These are phyloP conservation scores for Turnera subulata DNA, from an alignment of 345 rosid species.

Conservation along the genomic window DNA sequence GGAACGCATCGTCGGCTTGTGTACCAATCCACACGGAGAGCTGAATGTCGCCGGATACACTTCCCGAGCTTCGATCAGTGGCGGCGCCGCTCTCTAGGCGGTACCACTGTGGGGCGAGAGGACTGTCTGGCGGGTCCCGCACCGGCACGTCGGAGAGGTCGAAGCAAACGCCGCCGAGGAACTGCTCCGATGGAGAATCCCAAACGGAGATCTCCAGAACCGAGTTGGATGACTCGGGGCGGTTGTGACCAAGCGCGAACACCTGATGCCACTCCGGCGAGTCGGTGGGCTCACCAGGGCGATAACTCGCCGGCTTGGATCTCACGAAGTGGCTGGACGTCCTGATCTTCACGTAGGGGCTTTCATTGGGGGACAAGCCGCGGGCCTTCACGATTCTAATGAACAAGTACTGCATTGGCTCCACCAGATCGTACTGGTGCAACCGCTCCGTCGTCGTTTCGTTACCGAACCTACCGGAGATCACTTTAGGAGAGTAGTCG, in stretches of 20 bases:
- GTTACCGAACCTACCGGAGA: constrained; percentile 28
- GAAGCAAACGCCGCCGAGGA: constrained; percentile 84
- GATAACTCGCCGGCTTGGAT: constrained; percentile 55
- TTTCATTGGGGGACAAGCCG: constrained; percentile 48
- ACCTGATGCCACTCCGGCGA: constrained; percentile 86
- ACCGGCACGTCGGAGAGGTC: constrained; percentile 84
- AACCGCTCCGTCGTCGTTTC: constrained; percentile 40
- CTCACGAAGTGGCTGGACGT: constrained; percentile 39
- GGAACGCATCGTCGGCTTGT: constrained; percentile 89
- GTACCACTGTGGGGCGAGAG: constrained; percentile 92
- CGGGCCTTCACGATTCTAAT: constrained; percentile 75
- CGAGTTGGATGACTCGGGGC: constrained; percentile 42
- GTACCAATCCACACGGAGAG: constrained; percentile 94
- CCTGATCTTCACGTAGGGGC: constrained; percentile 64
- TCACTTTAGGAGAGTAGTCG: constrained; percentile 70
- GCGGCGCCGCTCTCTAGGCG: constrained; percentile 55
- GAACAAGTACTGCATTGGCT: constrained; percentile 88
- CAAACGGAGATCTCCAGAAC: constrained; percentile 82
- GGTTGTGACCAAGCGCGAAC: constrained; percentile 61
- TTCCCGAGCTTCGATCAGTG: constrained; percentile 32
- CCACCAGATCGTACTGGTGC: constrained; percentile 73
- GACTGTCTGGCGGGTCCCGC: constrained; percentile 85
- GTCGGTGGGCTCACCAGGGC: constrained; percentile 54
- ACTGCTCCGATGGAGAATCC: constrained; percentile 67
- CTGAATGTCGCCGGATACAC: constrained; percentile 80